Conservation (phyloP, 306 rosid genomes). For the Ceratonia siliqua region DNA sequence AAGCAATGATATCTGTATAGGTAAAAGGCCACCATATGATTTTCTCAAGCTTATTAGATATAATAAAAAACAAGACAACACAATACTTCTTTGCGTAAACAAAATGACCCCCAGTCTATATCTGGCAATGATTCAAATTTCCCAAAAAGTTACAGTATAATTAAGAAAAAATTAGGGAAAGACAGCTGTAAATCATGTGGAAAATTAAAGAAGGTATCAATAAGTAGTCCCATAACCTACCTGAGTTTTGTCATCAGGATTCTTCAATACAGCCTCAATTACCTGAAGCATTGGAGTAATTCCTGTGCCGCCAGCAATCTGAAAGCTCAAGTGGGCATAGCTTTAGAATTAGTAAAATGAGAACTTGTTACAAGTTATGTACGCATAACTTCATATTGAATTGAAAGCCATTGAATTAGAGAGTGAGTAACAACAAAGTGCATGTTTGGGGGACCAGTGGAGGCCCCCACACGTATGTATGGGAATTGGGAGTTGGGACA, state of each 20-base stretch:
- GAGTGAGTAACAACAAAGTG: conserved; percentile 6
- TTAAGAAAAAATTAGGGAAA: conserved; percentile 12
- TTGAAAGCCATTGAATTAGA: conserved; percentile 10
- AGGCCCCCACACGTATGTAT: not conserved
- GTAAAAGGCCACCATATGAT: conserved; percentile 39
- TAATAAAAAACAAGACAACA: not conserved
- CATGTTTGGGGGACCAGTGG: not conserved
- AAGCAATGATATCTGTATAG: conserved; percentile 73
- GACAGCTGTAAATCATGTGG: conserved; percentile 17
- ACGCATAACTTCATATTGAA: conserved; percentile 4
- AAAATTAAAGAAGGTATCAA: not conserved
- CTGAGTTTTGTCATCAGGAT: conserved; percentile 89
- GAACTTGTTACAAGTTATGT: conserved; percentile 16
- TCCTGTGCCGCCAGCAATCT: conserved; percentile 98
- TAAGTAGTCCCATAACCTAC: conserved; percentile 49
- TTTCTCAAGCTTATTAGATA: conserved; percentile 17
- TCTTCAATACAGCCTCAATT: conserved; percentile 90
- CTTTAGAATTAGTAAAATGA: conserved; percentile 22
- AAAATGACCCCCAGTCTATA: conserved; percentile 21
- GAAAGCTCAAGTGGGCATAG: conserved; percentile 16
- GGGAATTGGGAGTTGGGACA: not conserved
- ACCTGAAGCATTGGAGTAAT: conserved; percentile 99
- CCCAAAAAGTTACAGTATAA: conserved; percentile 16
- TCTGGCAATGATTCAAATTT: conserved; percentile 16
- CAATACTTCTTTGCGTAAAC: conserved; percentile 12